Evolutionary conservation across 1,284 basidiomycete species (phyloP).

Genomic region (Moniliella sp.): DNA sequence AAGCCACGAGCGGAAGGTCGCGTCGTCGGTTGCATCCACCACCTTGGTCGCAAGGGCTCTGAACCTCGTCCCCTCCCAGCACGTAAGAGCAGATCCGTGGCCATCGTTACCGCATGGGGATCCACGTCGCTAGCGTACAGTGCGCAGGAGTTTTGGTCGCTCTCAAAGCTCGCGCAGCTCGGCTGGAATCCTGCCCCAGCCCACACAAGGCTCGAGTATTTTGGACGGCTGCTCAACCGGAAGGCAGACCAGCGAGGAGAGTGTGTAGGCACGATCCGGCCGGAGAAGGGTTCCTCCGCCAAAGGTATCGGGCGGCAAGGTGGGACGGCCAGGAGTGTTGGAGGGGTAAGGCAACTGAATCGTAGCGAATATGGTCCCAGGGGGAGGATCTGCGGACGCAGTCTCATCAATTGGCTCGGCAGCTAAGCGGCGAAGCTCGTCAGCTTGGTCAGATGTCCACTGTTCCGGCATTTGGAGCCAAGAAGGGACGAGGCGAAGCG

Average conservation of each 20-base stretch:
- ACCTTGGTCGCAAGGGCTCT: neutral
- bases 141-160: neutral
- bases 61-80: too few relatives aligned
- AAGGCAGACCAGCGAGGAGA: neutral
- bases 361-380: neutral
- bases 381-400: neutral
- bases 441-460: neutral
- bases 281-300: neutral
- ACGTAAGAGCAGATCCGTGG: neutral
- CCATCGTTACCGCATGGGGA: neutral
- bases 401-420: neutral
- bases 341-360: neutral
- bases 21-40: neutral
- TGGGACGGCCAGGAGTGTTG: neutral
- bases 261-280: neutral
- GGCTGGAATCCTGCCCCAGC: constrained; percentile 3
- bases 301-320: neutral
- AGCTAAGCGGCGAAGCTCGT: neutral
- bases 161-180: constrained; percentile 1
- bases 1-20: neutral
- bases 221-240: neutral
- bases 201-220: constrained; percentile 4
- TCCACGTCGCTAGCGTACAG: constrained; percentile 4
- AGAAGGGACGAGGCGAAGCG: too few relatives aligned
- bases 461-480: neutral